A percentile compares a stretch with the other conserved stretches of the same genome.
Conservation (phyloP, 495 filamentous ascomycete species). For the Aspergillus bridgeri region DNA sequence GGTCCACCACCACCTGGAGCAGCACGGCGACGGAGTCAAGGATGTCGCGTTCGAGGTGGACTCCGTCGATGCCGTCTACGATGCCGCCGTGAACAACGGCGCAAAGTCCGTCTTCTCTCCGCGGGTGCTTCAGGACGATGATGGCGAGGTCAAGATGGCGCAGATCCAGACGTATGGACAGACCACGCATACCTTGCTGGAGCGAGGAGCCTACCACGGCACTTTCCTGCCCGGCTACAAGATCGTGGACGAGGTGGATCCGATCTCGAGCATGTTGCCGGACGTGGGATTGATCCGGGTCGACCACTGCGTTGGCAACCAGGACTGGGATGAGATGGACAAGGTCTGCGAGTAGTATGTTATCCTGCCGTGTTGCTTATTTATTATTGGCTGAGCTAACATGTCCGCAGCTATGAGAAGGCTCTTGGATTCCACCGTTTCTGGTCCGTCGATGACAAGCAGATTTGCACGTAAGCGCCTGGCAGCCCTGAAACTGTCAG, state of each 20-base stretch:
- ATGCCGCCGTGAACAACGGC: conserved; percentile 63
- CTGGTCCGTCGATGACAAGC: conserved; percentile 86
- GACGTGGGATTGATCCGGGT: conserved; percentile 64
- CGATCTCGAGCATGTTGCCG: conserved; percentile 52
- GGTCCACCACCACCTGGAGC: conserved; percentile 71
- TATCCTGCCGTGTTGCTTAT: background rate
- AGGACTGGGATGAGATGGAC: conserved; percentile 86
- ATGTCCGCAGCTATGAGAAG: conserved; percentile 63
- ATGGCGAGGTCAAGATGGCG: conserved; percentile 61
- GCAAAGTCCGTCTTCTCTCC: conserved; percentile 63
- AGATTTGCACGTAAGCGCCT: conserved; percentile 65
- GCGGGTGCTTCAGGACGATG: conserved; percentile 35
- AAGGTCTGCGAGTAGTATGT: conserved; percentile 70
- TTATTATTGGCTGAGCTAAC: conserved; percentile 17
- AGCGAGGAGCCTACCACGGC: conserved; percentile 62
- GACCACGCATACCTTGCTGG: conserved; percentile 84
- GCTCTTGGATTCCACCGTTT: conserved; percentile 91
- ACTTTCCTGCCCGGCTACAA: conserved; percentile 80
- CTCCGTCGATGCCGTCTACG: conserved; percentile 69
- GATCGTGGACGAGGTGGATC: conserved; percentile 38
- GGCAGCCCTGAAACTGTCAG: background rate
- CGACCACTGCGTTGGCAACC: conserved; percentile 94
- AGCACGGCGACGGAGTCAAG: conserved; percentile 87
- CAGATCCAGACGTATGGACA: conserved; percentile 85
- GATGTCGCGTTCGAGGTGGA: conserved; percentile 93